These are phyloP conservation scores for Lentinula edodes DNA, from an alignment of 768 basidiomycete species.

Conservation along the genomic window DNA sequence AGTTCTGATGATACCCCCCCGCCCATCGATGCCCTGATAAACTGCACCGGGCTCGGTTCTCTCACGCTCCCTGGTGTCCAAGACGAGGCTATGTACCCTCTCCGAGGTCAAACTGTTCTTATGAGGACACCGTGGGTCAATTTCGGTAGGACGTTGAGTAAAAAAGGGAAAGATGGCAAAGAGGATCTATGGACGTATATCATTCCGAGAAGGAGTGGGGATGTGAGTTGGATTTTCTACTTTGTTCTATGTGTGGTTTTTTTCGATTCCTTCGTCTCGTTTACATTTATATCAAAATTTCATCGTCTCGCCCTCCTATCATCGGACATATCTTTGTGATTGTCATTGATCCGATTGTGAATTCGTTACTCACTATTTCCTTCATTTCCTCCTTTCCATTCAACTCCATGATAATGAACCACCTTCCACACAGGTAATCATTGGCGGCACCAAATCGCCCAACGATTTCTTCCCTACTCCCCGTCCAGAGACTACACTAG, in stretches of 20 bases:
- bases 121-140: slow-evolving; percentile 42
- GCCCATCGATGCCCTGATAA: slow-evolving; percentile 11
- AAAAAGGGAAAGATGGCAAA: background rate
- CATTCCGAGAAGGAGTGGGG: slow-evolving; percentile 53
- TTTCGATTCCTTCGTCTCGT: background rate
- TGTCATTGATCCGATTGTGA: background rate
- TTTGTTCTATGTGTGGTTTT: slow-evolving; percentile 3
- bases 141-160: slow-evolving; percentile 13
- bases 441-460: slow-evolving; percentile 53
- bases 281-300: background rate
- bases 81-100: slow-evolving; percentile 50
- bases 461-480: slow-evolving; percentile 30
- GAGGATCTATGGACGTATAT: slow-evolving; percentile 40
- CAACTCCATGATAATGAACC: background rate
- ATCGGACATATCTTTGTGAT: too few relatives aligned
- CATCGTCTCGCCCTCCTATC: too few relatives aligned
- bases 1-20: too few relatives aligned
- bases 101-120: slow-evolving; percentile 60
- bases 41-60: slow-evolving; percentile 32
- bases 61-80: slow-evolving; percentile 54
- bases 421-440: slow-evolving; percentile 24
- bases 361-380: background rate
- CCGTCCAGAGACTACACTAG: slow-evolving; percentile 12
- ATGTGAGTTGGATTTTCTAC: slow-evolving; percentile 12
- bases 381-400: background rate